phyloP scores from a whole-genome alignment of 2,329 filamentous ascomycete species.

The Aureobasidium musti region DNA sequence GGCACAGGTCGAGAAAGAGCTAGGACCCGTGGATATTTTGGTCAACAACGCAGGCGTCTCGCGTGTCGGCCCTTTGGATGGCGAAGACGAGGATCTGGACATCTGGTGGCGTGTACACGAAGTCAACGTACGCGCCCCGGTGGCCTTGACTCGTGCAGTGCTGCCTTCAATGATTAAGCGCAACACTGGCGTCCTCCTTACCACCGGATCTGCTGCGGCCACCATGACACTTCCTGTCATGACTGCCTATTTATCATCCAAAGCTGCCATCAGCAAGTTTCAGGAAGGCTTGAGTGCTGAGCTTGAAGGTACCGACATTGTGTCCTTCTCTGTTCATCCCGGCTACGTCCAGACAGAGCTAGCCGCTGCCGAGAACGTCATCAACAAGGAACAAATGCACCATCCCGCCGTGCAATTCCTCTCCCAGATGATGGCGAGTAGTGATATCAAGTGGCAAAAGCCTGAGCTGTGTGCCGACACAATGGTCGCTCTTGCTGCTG shows the following conservation, averaged over 20 bases:
- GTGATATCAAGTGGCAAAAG: conserved; percentile 27
- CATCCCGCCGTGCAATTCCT: conserved; percentile 31
- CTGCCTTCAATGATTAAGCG: conserved; percentile 34
- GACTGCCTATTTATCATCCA: conserved; percentile 35
- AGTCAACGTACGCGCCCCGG: conserved; percentile 35
- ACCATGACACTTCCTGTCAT: conserved; percentile 32
- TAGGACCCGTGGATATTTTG: conserved; percentile 22
- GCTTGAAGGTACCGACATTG: conserved; percentile 20
- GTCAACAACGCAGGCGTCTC: conserved; percentile 27
- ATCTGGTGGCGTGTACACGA: conserved; percentile 37
- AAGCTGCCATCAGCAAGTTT: conserved; percentile 37
- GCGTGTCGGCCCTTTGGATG: conserved; percentile 29
- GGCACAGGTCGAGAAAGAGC: conserved; percentile 28
- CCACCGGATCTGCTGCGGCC: conserved; percentile 31
- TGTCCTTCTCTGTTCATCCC: conserved; percentile 34
- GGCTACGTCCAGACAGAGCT: conserved; percentile 33
- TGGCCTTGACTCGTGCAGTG: conserved; percentile 34
- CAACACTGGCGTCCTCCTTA: conserved; percentile 33
- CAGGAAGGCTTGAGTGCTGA: conserved; percentile 30
- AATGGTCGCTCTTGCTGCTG: conserved; percentile 33
- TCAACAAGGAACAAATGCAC: conserved; percentile 32
- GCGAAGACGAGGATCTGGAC: conserved; percentile 32
- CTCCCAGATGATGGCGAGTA: conserved; percentile 1
- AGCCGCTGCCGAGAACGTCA: conserved; percentile 30
- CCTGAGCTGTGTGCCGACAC: conserved; percentile 32